Evolutionary conservation across 768 basidiomycete species (phyloP).

Genomic region (Tylopilus plumbeoviolaceoides): DNA sequence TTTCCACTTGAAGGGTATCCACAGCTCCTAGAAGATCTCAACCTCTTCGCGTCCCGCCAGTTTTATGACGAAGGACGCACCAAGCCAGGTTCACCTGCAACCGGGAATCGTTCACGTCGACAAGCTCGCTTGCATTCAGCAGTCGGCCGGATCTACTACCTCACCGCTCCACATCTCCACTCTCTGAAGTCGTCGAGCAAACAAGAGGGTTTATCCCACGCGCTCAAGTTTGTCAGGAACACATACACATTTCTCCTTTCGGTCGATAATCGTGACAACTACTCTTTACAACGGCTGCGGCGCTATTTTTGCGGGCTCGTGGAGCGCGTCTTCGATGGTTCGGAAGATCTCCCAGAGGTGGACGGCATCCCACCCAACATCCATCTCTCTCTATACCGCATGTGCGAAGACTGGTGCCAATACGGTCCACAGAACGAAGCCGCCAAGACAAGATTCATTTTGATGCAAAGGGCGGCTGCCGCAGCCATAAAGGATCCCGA

Average conservation of each 20-base stretch:
- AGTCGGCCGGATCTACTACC: constrained; percentile 82
- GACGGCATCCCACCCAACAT: constrained; percentile 72
- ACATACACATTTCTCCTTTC: constrained; percentile 76
- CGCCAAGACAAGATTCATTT: constrained; percentile 62
- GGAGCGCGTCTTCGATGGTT: constrained; percentile 78
- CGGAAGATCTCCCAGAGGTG: constrained; percentile 64
- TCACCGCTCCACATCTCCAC: constrained; percentile 75
- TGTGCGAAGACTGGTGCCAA: constrained; percentile 94
- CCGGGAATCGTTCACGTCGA: constrained; percentile 56
- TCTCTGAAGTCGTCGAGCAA: constrained; percentile 64
- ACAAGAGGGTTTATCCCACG: constrained; percentile 69
- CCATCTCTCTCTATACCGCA: constrained; percentile 73
- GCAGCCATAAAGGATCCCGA: constrained; percentile 53
- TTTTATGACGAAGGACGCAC: constrained; percentile 67
- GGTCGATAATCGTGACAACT: constrained; percentile 69
- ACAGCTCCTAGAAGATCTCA: constrained; percentile 80
- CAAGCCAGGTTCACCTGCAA: constrained; percentile 43
- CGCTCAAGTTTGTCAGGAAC: constrained; percentile 82
- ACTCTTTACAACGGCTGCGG: constrained; percentile 73
- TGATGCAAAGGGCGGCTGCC: constrained; percentile 66
- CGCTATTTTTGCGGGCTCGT: constrained; percentile 90
- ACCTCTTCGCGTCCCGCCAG: constrained; percentile 73
- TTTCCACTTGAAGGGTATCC: constrained; percentile 76
- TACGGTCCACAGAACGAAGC: constrained; percentile 70
- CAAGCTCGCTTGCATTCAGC: constrained; percentile 82